Evolutionary conservation across 345 rosid genomes (phyloP).

Genomic region (Arabis hirsuta): DNA sequence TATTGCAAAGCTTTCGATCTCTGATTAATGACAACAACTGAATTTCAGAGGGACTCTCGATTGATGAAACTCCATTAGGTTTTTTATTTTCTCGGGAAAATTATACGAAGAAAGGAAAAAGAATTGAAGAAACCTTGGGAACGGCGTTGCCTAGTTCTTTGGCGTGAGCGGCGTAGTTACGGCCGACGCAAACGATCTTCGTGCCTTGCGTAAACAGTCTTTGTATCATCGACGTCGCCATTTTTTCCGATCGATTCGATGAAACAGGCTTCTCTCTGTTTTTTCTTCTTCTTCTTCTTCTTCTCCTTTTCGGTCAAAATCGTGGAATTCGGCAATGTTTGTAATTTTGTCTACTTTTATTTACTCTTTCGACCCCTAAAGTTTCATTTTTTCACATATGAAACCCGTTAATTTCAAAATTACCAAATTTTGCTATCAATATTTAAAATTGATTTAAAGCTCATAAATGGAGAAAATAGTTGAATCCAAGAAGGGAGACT

Average conservation of each 20-base stretch:
- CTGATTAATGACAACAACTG: neutral
- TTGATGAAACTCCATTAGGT: too few relatives aligned
- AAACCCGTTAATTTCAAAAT: conserved; percentile 6
- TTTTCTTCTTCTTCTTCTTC: neutral
- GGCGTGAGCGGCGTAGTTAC: conserved; percentile 97
- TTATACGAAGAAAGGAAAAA: too few relatives aligned
- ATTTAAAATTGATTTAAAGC: too few relatives aligned
- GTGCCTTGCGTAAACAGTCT: conserved; percentile 74
- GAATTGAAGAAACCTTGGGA: conserved; percentile 61
- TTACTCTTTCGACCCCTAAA: conserved; percentile 7
- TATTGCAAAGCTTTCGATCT: neutral
- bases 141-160: conserved; percentile 98
- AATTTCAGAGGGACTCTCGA: neutral
- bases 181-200: conserved; percentile 93
- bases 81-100: neutral
- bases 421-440: neutral
- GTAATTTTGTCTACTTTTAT: neutral
- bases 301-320: neutral
- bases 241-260: conserved; percentile 19
- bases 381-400: neutral
- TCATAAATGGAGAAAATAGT: too few relatives aligned
- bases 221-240: conserved; percentile 55
- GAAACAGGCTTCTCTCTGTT: neutral
- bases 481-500: too few relatives aligned
- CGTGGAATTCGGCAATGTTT: neutral